Percentiles rank a stretch among this genome's conserved stretches.
Conservation (phyloP, 805 yeast species). For the Cyberlindnera nakhonratchasimensis region DNA sequence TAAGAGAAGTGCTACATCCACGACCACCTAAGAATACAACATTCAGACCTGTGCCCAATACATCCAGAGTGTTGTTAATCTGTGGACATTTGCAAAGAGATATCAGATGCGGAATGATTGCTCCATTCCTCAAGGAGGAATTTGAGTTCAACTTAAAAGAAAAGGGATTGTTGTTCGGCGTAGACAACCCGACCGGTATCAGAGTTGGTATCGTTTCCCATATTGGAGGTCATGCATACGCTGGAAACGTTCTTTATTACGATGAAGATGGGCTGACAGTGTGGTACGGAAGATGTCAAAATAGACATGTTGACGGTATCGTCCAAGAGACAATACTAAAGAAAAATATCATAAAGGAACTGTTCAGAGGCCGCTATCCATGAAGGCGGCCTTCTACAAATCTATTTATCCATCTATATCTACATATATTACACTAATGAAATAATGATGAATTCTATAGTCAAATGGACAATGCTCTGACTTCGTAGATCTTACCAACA, state of each 20-base stretch:
- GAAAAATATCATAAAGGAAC: slow-evolving; percentile 49
- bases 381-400: no score
- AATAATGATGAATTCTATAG: neutral
- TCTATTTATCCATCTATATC: neutral
- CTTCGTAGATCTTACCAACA: slow-evolving; percentile 48
- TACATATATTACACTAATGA: no score
- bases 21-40: slow-evolving; percentile 8
- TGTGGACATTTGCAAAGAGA: slow-evolving; percentile 71
- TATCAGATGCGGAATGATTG: slow-evolving; percentile 62
- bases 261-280: slow-evolving; percentile 37
- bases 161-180: slow-evolving; percentile 31
- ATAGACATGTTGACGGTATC: slow-evolving; percentile 63
- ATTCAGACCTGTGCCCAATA: slow-evolving; percentile 24
- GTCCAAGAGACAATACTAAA: slow-evolving; percentile 49
- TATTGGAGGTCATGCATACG: slow-evolving; percentile 82
- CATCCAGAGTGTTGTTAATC: slow-evolving; percentile 38
- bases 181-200: slow-evolving; percentile 27
- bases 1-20: slow-evolving; percentile 41
- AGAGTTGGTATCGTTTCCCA: slow-evolving; percentile 64
- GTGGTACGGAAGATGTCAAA: slow-evolving; percentile 79
- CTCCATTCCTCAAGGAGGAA: slow-evolving; percentile 53
- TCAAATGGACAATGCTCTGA: slow-evolving; percentile 35
- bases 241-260: slow-evolving; percentile 72
- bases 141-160: slow-evolving; percentile 39
- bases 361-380: slow-evolving; percentile 46